Evolutionary conservation across 1,284 basidiomycete genomes (phyloP), one percentile per base, ranked within the genome.

Genomic region (Cystobasidiaceae sp.): DNA sequence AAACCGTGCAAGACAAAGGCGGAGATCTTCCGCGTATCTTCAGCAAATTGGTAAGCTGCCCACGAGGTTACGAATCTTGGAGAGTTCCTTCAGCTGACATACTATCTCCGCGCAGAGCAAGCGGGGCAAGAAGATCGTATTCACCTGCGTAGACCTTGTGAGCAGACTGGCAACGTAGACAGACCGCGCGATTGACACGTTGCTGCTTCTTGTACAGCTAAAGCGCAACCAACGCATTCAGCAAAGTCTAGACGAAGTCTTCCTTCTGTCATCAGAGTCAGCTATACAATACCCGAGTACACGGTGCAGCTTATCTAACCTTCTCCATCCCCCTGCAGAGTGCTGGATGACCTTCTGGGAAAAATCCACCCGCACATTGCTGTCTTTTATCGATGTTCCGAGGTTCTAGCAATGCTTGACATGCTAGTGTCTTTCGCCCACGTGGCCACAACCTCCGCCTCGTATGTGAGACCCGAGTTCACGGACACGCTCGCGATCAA

Each of bases 401-500:
- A 75, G 49, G 71, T 71, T 84, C 81, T 93, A 48, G 89, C 90
- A 0, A 78, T 90, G 58, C 76, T 93, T 0, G 93, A 96, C 73
- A 86, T 92, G 81, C 76, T 94, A 2, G 87, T 87, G 33, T 70
- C 69, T 1, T 93, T 94, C 75, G 86, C 91, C 0, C 86, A 90
- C 75, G 79, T 82, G 9, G 85, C 90, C 2, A 88, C 87, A 45
- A 81, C 89, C 87, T 74, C 74, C 28, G 32, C 51, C 2, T 66
- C 71, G 30, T 75, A 73, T 49, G 49, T 59, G 4, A 49, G 67
- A 50, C 67, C 67, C 2, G 67, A 68, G 54, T 66, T 66, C 30
- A 56, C 54, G 1, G 46, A 51, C 32, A 64, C 64, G 84, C 78
- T 94, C 4, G 90, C 89, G 15, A 86, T 94, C 74, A 91, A 90